Percentiles rank a stretch among this genome's conserved stretches.
phyloP scores from a whole-genome alignment of 805 yeast genomes.

The Yarrowia bubula region DNA sequence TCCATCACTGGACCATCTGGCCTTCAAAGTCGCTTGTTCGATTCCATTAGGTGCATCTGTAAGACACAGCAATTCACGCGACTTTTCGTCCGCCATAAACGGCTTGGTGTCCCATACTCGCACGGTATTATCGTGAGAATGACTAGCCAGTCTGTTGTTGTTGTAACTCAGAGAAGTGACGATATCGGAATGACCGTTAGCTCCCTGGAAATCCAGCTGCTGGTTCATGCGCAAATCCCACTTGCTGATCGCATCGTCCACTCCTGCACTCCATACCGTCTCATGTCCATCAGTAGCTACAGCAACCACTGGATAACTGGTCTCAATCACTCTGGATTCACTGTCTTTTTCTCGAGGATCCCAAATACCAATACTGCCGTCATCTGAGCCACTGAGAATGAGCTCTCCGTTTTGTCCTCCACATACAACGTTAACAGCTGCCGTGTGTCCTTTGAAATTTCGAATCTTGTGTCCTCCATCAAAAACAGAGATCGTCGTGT shows the following conservation, averaged over 20 bases:
- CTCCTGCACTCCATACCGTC: constrained; percentile 57
- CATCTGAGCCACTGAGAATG: constrained; percentile 62
- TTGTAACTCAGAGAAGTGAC: constrained; percentile 57
- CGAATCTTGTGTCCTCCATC: constrained; percentile 54
- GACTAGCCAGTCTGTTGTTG: constrained; percentile 49
- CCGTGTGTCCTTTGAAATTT: constrained; percentile 52
- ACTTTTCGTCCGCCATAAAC: constrained; percentile 41
- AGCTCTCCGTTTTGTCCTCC: constrained; percentile 39
- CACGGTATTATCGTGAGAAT: constrained; percentile 57
- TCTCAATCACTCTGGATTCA: constrained; percentile 41
- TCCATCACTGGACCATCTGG: constrained; percentile 46
- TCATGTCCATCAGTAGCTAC: constrained; percentile 46
- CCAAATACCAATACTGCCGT: constrained; percentile 61
- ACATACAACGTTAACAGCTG: constrained; percentile 56
- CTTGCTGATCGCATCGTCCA: constrained; percentile 61
- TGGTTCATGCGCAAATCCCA: constrained; percentile 54
- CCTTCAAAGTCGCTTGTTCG: constrained; percentile 53
- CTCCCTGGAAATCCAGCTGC: constrained; percentile 41
- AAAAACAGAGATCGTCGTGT: constrained; percentile 59
- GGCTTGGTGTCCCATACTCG: constrained; percentile 55
- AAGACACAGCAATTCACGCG: constrained; percentile 42
- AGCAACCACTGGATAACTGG: constrained; percentile 60
- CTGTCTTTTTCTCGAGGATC: constrained; percentile 57
- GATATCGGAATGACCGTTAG: constrained; percentile 48
- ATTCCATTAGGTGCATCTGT: constrained; percentile 56